These are phyloP conservation scores for Phytophthora tubulina DNA, from an alignment of 352 stramenopile species.

Conservation along the genomic window DNA sequence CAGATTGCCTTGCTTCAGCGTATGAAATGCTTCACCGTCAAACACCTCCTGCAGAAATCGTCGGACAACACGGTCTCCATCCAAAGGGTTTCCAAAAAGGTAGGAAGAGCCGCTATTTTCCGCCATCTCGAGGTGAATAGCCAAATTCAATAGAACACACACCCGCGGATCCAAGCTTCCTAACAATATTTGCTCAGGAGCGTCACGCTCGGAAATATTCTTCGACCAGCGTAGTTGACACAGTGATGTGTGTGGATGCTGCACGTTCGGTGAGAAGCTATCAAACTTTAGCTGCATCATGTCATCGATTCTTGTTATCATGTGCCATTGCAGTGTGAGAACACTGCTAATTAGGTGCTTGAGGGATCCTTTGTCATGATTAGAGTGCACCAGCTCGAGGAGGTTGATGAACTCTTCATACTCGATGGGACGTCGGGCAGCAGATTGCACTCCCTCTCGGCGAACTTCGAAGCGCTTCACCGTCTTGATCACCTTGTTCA, in stretches of 20 bases:
- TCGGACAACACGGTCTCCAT: background rate
- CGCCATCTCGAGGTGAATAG: background rate
- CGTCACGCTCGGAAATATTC: conserved; percentile 52
- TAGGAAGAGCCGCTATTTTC: background rate
- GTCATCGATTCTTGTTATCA: conserved; percentile 14
- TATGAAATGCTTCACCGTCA: background rate
- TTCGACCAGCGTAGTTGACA: conserved; percentile 26
- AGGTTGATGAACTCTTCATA: conserved; percentile 17
- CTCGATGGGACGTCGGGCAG: background rate
- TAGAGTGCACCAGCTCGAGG: background rate
- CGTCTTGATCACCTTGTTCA: conserved; percentile 18
- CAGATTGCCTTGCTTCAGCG: background rate
- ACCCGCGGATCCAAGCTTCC: background rate
- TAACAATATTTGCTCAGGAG: background rate
- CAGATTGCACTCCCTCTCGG: conserved; percentile 13
- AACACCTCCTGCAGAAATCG: background rate
- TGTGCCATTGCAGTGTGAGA: conserved; percentile 20
- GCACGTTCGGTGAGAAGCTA: conserved; percentile 8
- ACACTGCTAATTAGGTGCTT: background rate
- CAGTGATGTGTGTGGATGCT: conserved; percentile 6
- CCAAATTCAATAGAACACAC: background rate
- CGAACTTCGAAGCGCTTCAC: conserved; percentile 23
- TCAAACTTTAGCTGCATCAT: conserved; percentile 32
- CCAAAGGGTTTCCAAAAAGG: background rate
- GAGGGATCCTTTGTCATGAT: background rate